These are phyloP conservation scores for Cordyceps farinosa DNA, from an alignment of 2,329 filamentous ascomycete genomes.

Conservation along the genomic window DNA sequence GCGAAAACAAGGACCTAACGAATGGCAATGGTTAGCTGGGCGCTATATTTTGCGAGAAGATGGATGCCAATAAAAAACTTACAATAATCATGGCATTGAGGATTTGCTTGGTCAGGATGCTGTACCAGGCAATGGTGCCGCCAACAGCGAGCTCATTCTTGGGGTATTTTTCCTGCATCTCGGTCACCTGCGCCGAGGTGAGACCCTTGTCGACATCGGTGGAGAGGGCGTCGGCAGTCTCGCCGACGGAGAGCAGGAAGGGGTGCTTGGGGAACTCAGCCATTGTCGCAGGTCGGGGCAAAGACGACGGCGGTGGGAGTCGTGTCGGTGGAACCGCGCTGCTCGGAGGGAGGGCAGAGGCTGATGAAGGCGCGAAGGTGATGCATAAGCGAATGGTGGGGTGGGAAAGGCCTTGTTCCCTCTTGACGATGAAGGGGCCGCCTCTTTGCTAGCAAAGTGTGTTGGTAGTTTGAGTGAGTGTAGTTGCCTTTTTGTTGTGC, in stretches of 20 bases:
- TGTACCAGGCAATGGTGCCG: constrained; percentile 64
- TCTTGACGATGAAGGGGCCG: background rate
- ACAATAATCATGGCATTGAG: constrained; percentile 76
- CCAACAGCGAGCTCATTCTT: constrained; percentile 68
- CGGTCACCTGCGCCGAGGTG: constrained; percentile 54
- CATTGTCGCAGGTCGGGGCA: constrained; percentile 26
- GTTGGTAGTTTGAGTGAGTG: too few species aligned
- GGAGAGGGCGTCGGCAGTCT: constrained; percentile 59
- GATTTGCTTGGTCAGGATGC: constrained; percentile 68
- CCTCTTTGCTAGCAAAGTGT: background rate
- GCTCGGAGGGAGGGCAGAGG: constrained; percentile 21
- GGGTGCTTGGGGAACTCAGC: constrained; percentile 52
- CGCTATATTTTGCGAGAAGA: background rate
- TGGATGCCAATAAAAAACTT: constrained; percentile 27
- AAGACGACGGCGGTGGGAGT: constrained; percentile 8
- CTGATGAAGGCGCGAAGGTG: constrained; percentile 15
- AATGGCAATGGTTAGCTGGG: background rate
- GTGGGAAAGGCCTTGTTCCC: background rate
- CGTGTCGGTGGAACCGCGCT: constrained; percentile 17
- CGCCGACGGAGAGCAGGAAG: constrained; percentile 57
- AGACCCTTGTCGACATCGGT: constrained; percentile 67
- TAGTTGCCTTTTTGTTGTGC: too few species aligned
- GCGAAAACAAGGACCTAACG: constrained; percentile 68
- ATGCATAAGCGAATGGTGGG: constrained; percentile 23
- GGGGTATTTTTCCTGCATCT: constrained; percentile 58